A percentile compares a stretch with the other conserved stretches of the same genome.
phyloP scores from a whole-genome alignment of 208 protist genomes.

The Trypanosoma vivax region DNA sequence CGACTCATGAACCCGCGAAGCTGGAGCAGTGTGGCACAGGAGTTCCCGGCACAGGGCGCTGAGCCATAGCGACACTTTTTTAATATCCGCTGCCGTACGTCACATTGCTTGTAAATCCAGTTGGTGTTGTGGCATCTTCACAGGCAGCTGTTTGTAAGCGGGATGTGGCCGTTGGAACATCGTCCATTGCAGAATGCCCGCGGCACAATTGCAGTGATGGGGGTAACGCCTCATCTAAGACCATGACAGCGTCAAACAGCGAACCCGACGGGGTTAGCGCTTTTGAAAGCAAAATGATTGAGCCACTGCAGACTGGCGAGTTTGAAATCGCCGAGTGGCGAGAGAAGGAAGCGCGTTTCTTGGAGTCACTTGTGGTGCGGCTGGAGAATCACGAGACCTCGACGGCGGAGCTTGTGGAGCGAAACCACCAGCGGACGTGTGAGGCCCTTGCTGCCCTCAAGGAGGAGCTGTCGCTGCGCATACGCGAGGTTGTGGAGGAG shows the following conservation, averaged over 20 bases:
- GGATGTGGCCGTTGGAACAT: slow-evolving; percentile 8
- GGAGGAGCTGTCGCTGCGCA: slow-evolving; percentile 35
- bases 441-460: slow-evolving; percentile 29
- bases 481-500: slow-evolving; percentile 25
- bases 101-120: slow-evolving; percentile 10
- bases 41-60: slow-evolving; percentile 61
- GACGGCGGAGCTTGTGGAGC: slow-evolving; percentile 39
- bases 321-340: slow-evolving; percentile 20
- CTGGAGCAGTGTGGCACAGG: slow-evolving; percentile 52
- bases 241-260: background rate
- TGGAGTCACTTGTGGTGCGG: slow-evolving; percentile 32
- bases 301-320: background rate
- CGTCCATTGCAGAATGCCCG: background rate
- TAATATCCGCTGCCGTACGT: slow-evolving; percentile 8
- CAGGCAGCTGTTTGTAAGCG: background rate
- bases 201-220: background rate
- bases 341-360: slow-evolving; percentile 28
- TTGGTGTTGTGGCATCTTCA: background rate
- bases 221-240: background rate
- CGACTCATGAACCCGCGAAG: slow-evolving; percentile 32
- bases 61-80: slow-evolving; percentile 8
- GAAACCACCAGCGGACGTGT: slow-evolving; percentile 43
- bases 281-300: slow-evolving; percentile 10
- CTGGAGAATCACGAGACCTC: slow-evolving; percentile 46
- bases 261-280: background rate